Evolutionary conservation across 768 basidiomycete genomes (phyloP), one percentile per base, ranked within the genome.

Genomic region (Serendipita sp.): DNA sequence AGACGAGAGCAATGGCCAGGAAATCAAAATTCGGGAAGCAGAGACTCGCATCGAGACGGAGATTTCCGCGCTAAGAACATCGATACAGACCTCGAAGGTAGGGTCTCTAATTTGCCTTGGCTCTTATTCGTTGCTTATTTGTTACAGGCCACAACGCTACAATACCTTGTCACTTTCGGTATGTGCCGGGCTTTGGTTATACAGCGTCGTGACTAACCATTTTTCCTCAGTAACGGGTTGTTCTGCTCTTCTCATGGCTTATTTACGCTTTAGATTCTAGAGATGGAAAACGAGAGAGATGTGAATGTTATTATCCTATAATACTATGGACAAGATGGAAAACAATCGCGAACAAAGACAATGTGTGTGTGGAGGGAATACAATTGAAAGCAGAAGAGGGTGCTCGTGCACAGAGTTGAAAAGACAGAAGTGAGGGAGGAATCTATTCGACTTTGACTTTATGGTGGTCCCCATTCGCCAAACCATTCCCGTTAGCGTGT

Each of bases 1-100:
- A 61, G 94, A 98, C 70, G 94, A 98, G 76, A 85, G 84, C 66
- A 86, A 83, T 67, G 83, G 84, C 42, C 90, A 97, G 69, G 93
- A 96, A 69, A 76, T 94, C 61, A 97, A 97, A 81, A 89, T 98
- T 70, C 92, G 91, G 72, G 95, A 99, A 72, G 93, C 97, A 17
- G 95, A 98, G 69, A 97, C 95, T 2, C 76, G 90, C 70, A 97
- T 98, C 67, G 95, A 99, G 73, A 89, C 90, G 70, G 93, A 97
- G 74, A 95, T 95, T 70, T 90, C 92, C 7, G 83, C 82, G 2
- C 72, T 96, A 61, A 77, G 88, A 62, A 94, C 90, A 1, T 77
- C 84, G 4, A 90, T 91, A 34, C 89, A 92, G 70, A 82, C 87
- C 0, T 88, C 88, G 61, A 92, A 92, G 81, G 88, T 84, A 62